Evolutionary conservation across 768 basidiomycete genomes (phyloP), one percentile per base, ranked within the genome.

Genomic region (Suillus discolor): DNA sequence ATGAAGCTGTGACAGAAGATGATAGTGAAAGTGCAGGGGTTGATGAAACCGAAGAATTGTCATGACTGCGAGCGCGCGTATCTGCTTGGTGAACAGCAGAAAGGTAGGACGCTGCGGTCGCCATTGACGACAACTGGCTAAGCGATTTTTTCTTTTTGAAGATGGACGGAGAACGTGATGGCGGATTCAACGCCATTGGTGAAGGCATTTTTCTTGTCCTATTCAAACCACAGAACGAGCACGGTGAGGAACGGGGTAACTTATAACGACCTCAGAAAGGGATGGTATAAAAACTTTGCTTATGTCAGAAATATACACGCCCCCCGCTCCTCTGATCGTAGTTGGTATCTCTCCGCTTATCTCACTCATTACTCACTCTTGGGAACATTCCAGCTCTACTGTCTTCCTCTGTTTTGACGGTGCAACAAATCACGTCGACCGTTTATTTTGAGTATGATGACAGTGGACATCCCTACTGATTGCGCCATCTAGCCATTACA

Each of bases 1-100:
- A 90, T 3, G 86, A 87, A 1, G 84, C 78, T 1, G 91, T 92
- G 65, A 89, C 71, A 1, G 89, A 90, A 0, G 91, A 92, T 4
- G 91, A 92, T 9, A 91, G 79, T 1, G 92, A 93, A 20, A 92
- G 79, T 0, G 91, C 87, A 2, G 92, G 90, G 2, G 90, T 92
- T 6, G 89, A 85, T 0, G 85, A 80, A 18, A 89, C 85, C 16
- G 87, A 77, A 41, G 76, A 74, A 38, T 79, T 77, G 65, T 77
- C 39, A 63, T 77, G 79, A 63, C 78, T 78, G 65, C 89, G 85
- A 11, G 88, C 87, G 60, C 88, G 84, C 47, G 90, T 88, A 74
- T 36, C 31, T 20, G 86, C 87, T 74, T 86, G 75, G 23, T 86
- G 86, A 20, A 89, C 79, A 11, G 86, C 88, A 59, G 85, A 83